Base-by-base conservation (phyloP, 2,329 filamentous ascomycete species). In the Aspergillus oerlinghausenensis region DNA sequence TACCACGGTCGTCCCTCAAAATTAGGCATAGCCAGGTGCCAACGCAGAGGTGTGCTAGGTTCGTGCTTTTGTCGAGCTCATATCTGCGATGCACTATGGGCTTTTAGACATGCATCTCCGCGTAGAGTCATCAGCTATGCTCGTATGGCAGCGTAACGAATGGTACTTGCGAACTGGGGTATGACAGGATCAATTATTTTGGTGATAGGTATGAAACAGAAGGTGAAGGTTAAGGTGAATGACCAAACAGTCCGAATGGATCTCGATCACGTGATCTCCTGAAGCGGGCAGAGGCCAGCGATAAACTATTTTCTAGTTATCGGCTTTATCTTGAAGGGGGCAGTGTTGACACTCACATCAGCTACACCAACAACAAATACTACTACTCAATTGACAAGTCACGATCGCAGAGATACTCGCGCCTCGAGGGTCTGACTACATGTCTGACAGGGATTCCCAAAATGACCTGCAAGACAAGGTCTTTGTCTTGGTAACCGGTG, bases 401-500 rank as follows among this genome's bases (percentile, higher is more conserved):
- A 23, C 10, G 9, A 25, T 14, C 21, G 11, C 21, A 23, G 9
- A 14, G 7, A 47, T 14, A 47, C 10, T 47, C 23, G 43, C 3
- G 21, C 19, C 3, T 45, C 2, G 40, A 23, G 10, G 4, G 26
- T 47, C 21, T 26, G n/a, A 51, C 58, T 50, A 53, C 56, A 56
- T 66, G 67, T 26, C 59, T 51, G 19, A 57, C 35, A 26, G 32
- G 42, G 49, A 55, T 52, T 23, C 54, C 6, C 42, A 45, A n/a
- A 47, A 55, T 28, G 52, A 54, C 40, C 50, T 53, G 35, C 56
- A 67, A 29, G 65, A 70, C 42, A 66, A 67, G 49, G 61, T 62
- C 43, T 73, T 72, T 69, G 84, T 90, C 8, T 79, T 96, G 42
- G 84, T 96, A 43, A 96, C 91, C 0, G 91, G 91, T 53, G 89